Evolutionary conservation across 768 basidiomycete genomes (phyloP), one percentile per base, ranked within the genome.

Genomic region (Cyclocybe cylindracea): DNA sequence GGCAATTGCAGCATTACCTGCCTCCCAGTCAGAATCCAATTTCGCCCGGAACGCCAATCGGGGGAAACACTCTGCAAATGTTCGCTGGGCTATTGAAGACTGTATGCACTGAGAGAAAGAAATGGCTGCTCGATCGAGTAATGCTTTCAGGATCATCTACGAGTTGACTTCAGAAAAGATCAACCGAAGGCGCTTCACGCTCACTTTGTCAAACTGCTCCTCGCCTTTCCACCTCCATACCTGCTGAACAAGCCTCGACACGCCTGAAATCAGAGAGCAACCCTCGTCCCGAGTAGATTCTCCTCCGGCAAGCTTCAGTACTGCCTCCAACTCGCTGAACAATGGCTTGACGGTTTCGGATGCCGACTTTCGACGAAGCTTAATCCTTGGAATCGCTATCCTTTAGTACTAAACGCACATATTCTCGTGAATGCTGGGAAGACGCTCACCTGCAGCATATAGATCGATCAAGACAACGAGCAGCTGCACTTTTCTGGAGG

Each of bases 361-460:
- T 0, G 75, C 70, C 0, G 74, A 62, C 50, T 74, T 76, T 48
- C 70, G 75, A 34, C 76, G 70, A 38, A 75, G 55, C 47, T 69
- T 76, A 29, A 81, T 55, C 18, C 75, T 75, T 14, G 77, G 75
- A 42, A 83, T 75, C 4, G 72, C 80, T 82, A 47, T 5, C 48
- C 33, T 39, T 44, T 8, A 19, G 24, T 14, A 10, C n/a, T 13
- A 60, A 39, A 43, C 24, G 24, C 24, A 39, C 33, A 37, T 29
- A 34, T 51, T 10, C 60, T 24, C 33, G 45, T 40, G 43, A 37
- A 11, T 9, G 11, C 7, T 34, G 16, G n/a, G 16, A 18, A 42
- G 34, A 48, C 10, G 39, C 71, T 49, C 53, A 79, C 79, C 71
- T 47, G 70, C 59, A 14, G 66, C 60, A 50, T 76, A 78, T 10